Base-by-base conservation (phyloP, 306 rosid genomes). In the Sophora flavescens region DNA sequence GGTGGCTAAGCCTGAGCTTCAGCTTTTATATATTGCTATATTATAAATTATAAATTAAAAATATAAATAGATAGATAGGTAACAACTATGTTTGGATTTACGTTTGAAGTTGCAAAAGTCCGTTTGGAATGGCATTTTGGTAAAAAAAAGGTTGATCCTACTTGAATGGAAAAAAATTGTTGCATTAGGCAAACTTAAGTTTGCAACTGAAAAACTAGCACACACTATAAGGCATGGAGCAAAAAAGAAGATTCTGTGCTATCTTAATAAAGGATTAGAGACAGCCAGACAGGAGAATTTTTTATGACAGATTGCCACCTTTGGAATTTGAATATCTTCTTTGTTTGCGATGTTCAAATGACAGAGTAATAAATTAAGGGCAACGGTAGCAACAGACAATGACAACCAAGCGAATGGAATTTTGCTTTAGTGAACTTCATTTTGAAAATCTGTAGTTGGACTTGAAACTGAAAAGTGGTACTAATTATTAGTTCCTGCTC, bases 401-500 rank as follows among this genome's bases (percentile, higher is more conserved):
- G 73, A 60, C 76, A 65, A 41, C 76, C 63, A 17, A 57, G 74
- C 58, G 72, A 50, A 17, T 13, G 3, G 78, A 75, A 83, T 13
- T 38, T 45, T 70, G 45, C 76, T 50, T 65, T 64, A 2, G 59
- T 30, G 50, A 67, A 26, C 38, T 15, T 47, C 41, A 62, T 70
- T 71, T 72, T 80, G 76, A 58, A 84, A 77, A 39, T 44, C 53
- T 78, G 78, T 51, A 61, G 56, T 79, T 71, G 66, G 45, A 47
- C 68, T 1, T 22, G 26, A 56, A 62, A 65, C 65, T 4, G 0
- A 53, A 63, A 75, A 71, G 81, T 44, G 66, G 1, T 12, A 39
- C 1, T 64, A 70, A 79, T 63, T 54, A 75, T 76, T 71, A 74
- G 56, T 28, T 58, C 85, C 84, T 6, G 59, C 82, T 76, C 61